Evolutionary conservation across 192 early-diverging fungal genomes (phyloP).

Genomic region (Fimicolochytrium jonesii): DNA sequence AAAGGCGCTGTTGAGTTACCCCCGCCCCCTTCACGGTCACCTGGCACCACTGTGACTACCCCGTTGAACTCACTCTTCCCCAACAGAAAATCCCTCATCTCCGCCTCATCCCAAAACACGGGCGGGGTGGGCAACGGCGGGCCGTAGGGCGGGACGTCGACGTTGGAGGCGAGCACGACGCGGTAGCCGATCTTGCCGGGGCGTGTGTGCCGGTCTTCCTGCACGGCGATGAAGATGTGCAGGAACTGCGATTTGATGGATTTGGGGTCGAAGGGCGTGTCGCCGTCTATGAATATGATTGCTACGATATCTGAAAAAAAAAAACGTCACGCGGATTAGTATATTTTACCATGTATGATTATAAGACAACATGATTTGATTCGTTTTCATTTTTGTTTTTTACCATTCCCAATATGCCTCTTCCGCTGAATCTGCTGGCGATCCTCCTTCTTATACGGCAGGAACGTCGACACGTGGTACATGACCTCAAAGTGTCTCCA

Average conservation of each 20-base stretch:
- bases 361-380: neutral
- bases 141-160: slow-evolving; percentile 40
- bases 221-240: slow-evolving; percentile 43
- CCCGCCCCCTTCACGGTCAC: neutral
- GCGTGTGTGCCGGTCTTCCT: slow-evolving; percentile 13
- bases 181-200: slow-evolving; percentile 29
- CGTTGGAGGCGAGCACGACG: slow-evolving; percentile 29
- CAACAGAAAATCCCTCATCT: slow-evolving; percentile 40
- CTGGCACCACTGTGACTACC: neutral
- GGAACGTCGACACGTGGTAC: slow-evolving; percentile 45
- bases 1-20: no score
- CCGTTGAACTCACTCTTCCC: slow-evolving; percentile 41
- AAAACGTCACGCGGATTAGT: no score
- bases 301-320: slow-evolving; percentile 36
- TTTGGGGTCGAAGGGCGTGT: slow-evolving; percentile 29
- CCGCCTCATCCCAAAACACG: slow-evolving; percentile 25
- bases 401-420: slow-evolving; percentile 52
- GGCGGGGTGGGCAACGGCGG: slow-evolving; percentile 34
- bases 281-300: slow-evolving; percentile 40
- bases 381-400: no score
- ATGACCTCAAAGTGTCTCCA: slow-evolving; percentile 41
- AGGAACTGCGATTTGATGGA: slow-evolving; percentile 42
- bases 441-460: slow-evolving; percentile 38
- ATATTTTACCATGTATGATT: no score
- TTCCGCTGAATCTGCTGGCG: slow-evolving; percentile 49